Conservation (phyloP, 1,139 yeast genomes). For the Casaregolazyma suthepensis region DNA sequence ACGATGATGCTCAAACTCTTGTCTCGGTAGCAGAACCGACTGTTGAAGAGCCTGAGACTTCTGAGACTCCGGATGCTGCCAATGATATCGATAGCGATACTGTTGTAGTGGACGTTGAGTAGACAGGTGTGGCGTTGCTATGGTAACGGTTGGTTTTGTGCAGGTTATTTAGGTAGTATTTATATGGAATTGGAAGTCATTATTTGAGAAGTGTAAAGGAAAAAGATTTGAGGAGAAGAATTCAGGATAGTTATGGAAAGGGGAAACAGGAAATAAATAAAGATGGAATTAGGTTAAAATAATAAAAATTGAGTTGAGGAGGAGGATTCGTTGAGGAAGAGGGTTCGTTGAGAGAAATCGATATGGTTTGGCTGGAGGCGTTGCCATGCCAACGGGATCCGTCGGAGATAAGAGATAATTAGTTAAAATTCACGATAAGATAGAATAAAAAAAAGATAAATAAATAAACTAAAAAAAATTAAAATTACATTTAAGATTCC, state of each 20-base stretch:
- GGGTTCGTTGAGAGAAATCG: background rate
- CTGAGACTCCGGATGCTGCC: background rate
- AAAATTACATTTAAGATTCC: too few relatives aligned
- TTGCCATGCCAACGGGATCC: background rate
- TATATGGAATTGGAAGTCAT: background rate
- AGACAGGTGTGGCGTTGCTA: background rate
- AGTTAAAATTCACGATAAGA: too few relatives aligned
- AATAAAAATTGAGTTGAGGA: background rate
- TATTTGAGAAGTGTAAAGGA: too few relatives aligned
- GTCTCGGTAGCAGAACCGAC: background rate
- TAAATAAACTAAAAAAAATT: too few relatives aligned
- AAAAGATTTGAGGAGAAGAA: background rate
- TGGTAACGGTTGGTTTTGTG: background rate
- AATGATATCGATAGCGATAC: background rate
- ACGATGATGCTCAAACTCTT: constrained; percentile 3
- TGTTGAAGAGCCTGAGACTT: background rate
- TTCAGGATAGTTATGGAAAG: background rate
- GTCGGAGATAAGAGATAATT: background rate
- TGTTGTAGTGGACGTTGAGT: constrained; percentile 1
- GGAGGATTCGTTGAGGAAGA: background rate
- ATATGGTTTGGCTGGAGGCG: background rate
- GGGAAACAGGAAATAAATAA: background rate
- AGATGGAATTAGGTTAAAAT: too few relatives aligned
- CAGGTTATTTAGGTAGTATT: background rate
- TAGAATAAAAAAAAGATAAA: too few relatives aligned